Percentiles rank a stretch among this genome's conserved stretches.
These are phyloP conservation scores for Nicotiana tabacum DNA, from an alignment of 257 asterid genomes.

Conservation along the genomic window DNA sequence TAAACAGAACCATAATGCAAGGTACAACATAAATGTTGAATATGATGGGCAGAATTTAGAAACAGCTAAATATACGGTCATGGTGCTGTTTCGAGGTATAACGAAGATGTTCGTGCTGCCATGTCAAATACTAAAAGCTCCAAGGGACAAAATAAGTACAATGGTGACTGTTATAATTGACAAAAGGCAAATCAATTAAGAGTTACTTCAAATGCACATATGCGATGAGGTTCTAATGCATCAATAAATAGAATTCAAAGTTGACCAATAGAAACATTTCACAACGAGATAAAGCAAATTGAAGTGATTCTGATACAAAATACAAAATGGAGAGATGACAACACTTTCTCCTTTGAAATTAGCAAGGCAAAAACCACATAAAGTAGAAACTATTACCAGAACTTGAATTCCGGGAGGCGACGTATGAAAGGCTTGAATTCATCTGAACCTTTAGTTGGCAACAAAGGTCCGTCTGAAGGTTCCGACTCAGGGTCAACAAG, in stretches of 20 bases:
- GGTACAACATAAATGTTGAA: neutral
- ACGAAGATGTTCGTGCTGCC: neutral
- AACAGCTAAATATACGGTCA: neutral
- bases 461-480: conserved; percentile 64
- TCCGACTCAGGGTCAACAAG: conserved; percentile 94
- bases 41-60: neutral
- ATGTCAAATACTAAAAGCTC: neutral
- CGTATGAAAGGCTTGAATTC: conserved; percentile 97
- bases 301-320: neutral
- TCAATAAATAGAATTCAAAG: neutral
- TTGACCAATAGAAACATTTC: neutral
- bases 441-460: conserved; percentile 95
- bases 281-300: neutral
- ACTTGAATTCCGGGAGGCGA: conserved; percentile 96
- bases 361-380: neutral
- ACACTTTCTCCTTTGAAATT: neutral
- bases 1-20: neutral
- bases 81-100: neutral
- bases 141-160: neutral
- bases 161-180: neutral
- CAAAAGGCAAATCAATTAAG: neutral
- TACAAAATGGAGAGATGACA: neutral
- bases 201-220: neutral
- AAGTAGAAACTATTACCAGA: conserved; percentile 51
- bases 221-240: neutral